Evolutionary conservation across 208 protist species (phyloP).

Genomic region (Spongospora subterranea): DNA sequence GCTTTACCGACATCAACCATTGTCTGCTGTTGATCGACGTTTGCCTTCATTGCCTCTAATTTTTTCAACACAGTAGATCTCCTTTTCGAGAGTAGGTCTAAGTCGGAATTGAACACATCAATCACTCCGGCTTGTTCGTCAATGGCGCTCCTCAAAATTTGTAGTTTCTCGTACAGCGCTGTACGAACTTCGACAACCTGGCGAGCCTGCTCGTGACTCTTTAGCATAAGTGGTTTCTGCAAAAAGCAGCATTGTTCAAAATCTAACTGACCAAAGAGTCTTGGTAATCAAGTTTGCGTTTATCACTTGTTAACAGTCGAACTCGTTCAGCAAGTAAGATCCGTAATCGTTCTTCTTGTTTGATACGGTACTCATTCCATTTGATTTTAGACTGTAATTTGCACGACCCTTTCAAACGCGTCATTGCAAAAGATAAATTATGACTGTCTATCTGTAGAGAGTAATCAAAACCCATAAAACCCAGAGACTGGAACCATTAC

Average conservation of each 20-base stretch:
- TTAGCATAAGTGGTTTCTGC: no score
- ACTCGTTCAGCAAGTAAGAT: not conserved
- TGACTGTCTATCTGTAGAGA: not conserved
- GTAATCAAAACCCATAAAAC: not conserved
- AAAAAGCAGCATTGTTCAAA: no score
- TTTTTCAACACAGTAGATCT: not conserved
- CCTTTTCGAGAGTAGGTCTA: not conserved
- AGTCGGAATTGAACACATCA: conserved; percentile 11
- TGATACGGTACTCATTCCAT: not conserved
- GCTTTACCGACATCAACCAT: not conserved
- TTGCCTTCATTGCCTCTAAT: not conserved
- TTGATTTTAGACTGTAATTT: not conserved
- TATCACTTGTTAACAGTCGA: not conserved
- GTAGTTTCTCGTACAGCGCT: not conserved
- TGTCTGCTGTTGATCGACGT: not conserved
- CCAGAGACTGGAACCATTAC: not conserved
- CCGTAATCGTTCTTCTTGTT: not conserved
- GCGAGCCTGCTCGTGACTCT: not conserved
- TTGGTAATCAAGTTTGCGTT: not conserved
- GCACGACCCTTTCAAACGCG: not conserved
- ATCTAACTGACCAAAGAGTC: no score
- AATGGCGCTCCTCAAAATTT: not conserved
- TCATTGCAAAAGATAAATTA: not conserved
- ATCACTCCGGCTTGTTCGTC: conserved; percentile 13
- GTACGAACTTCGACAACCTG: not conserved